Evolutionary conservation across 257 asterid species (phyloP).

Genomic region (Solanum dulcamara): DNA sequence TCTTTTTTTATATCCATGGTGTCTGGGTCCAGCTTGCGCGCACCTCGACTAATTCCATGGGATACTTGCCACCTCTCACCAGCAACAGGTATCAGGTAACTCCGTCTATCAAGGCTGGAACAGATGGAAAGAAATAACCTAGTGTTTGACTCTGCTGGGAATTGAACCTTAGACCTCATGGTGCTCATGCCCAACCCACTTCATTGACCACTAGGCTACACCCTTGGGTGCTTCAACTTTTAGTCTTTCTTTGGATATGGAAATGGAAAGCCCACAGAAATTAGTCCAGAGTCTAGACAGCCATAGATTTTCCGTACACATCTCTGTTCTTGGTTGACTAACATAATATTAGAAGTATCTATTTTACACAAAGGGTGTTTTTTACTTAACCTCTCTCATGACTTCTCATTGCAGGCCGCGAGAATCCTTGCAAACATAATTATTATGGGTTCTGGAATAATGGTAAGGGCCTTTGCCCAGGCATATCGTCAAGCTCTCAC

Average conservation of each 20-base stretch:
- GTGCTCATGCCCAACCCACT: background rate
- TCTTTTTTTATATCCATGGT: background rate
- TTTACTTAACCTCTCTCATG: background rate
- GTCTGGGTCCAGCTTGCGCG: background rate
- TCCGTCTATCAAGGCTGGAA: background rate
- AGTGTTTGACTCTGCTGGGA: background rate
- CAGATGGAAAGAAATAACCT: background rate
- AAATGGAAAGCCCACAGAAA: background rate
- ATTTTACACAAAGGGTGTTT: background rate
- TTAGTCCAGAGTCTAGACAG: background rate
- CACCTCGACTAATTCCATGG: background rate
- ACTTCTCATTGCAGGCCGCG: slow-evolving; percentile 35
- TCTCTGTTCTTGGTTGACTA: background rate
- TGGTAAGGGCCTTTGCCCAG: slow-evolving; percentile 54
- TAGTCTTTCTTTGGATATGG: background rate
- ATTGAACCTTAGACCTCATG: background rate
- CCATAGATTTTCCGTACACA: background rate
- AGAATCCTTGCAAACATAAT: slow-evolving; percentile 50
- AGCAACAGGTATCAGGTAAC: background rate
- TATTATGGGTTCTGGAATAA: slow-evolving; percentile 50
- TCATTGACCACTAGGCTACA: background rate
- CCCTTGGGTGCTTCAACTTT: background rate
- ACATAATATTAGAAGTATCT: background rate
- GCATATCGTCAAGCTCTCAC: slow-evolving; percentile 75
- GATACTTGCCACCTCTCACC: background rate